Base-by-base conservation (phyloP, 805 yeast species). In the Komagataella ulmi region DNA sequence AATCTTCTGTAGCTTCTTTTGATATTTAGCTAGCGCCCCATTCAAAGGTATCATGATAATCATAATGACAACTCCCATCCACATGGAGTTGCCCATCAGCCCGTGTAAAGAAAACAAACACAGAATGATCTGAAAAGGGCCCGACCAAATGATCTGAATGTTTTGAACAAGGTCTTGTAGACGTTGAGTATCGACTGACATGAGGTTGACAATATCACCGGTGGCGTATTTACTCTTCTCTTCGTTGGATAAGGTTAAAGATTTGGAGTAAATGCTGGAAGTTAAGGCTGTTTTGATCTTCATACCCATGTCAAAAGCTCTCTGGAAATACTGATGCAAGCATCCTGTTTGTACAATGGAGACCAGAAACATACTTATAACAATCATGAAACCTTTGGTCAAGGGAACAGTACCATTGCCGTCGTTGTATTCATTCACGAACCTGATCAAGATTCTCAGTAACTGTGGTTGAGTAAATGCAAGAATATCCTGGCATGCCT, bases 151-250 rank as follows among this genome's bases (percentile, higher is more conserved):
- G 51, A 88, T 74, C 59, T 87, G 84, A 55, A 89, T 77, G 65
- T 83, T 79, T 63, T 86, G 89, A 21, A 85, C 78, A 52, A 88
- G 72, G 58, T 87, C 96, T 64, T 87, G 95, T 52, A 90, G 70
- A 68, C 96, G 80, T 67, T 86, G 95, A 2, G 89, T 82, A 68
- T 90, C 98, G 47, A 90, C 96, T 51, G 96, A 83, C 97, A 90
- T 88, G 60, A 90, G 73, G 62, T 90, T 90, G 53, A 90, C 97
- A 57, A 91, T 86, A 64, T 89, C 97, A 61, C 98, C 98, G 3
- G 95, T 86, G 36, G 87, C 78, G 45, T 88, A 79, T 59, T 77
- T 67, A 61, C 79, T 80, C 54, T 80, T 80, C 8, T 88, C 78
- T 61, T 86, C 93, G 57, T 79, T 81, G 1, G 91, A 84, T 54